Evolutionary conservation across 2,329 filamentous ascomycete species (phyloP), one percentile per base, ranked within the genome.

Genomic region (Aspergillus sp.): DNA sequence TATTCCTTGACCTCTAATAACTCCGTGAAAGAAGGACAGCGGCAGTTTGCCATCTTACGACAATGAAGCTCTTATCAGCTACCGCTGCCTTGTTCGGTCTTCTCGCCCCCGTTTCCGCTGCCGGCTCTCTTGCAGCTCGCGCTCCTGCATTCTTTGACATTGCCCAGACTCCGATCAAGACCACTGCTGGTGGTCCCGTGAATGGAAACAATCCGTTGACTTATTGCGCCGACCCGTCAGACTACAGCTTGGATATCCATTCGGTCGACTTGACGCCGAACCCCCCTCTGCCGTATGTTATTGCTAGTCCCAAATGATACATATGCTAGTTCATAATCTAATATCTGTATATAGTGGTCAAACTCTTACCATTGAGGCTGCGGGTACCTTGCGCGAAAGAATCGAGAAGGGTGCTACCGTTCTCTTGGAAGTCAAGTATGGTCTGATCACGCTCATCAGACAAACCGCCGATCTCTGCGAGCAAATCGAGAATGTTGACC

Each of bases 391-490:
- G 54, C 79, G 78, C 58, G 72, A 94, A 62, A 71, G 77, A 45
- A 83, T 98, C 55, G 79, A 83, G 47, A 67, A 89, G 49, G 91
- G 89, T 49, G 88, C 91, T 51, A 88, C 87, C 60, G 85, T 96
- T 53, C 77, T 85, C 43, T 69, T 98, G 37, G 80, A 84, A 57
- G 91, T 98, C 72, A 96, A 95, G 74, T 96, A 95, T 69, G 91
- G 91, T 51, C 77, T 95, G 56, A 96, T 98, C 69, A 87, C 83
- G 47, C 80, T 98, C 55, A 82, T 98, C 69, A 88, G 81, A 68
- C 86, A 86, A 56, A 80, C 78, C 57, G 83, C 85, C 61, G 86
- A 95, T 64, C 80, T 97, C 33, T 98, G 93, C 75, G 87, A 96
- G 51, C 85, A 95, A 67, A 81, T 95, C 56, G 76, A 80, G 66